Conservation (phyloP, 768 basidiomycete species). For the Auriscalpium microsporum region DNA sequence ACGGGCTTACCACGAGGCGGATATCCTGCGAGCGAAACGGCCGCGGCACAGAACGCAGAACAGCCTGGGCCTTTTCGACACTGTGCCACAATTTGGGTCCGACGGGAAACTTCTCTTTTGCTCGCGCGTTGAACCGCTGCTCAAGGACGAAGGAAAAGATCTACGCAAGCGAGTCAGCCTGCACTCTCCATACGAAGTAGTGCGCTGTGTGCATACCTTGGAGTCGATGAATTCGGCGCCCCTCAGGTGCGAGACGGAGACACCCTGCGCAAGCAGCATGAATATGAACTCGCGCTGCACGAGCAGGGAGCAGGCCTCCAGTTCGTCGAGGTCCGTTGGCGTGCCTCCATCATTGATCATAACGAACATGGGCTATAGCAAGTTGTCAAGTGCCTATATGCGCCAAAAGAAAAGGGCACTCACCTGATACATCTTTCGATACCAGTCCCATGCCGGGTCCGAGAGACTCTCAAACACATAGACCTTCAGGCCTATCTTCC, state of each 20-base stretch:
- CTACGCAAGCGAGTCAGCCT: constrained; percentile 24
- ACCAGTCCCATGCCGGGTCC: constrained; percentile 43
- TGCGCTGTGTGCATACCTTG: constrained; percentile 34
- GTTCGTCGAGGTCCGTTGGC: constrained; percentile 9
- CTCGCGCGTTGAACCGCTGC: constrained; percentile 18
- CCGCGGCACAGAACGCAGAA: constrained; percentile 3
- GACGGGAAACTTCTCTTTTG: constrained; percentile 7
- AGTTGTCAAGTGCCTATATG: not conserved
- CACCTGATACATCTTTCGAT: constrained; percentile 34
- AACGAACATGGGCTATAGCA: constrained; percentile 55
- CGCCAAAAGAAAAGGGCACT: not conserved
- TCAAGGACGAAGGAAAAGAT: constrained; percentile 51
- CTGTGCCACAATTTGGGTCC: constrained; percentile 12
- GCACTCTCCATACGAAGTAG: not conserved
- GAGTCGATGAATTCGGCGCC: constrained; percentile 54
- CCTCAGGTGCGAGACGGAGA: constrained; percentile 43
- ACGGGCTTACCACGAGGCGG: not conserved
- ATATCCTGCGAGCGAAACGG: not conserved
- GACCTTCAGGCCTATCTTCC: constrained; percentile 32
- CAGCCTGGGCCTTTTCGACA: constrained; percentile 3
- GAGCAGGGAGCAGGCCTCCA: constrained; percentile 27
- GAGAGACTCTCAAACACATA: constrained; percentile 36
- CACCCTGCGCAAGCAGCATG: constrained; percentile 36
- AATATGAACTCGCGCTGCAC: constrained; percentile 43
- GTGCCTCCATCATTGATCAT: constrained; percentile 47